These are phyloP conservation scores for Colletotrichum cordylinicola DNA, from an alignment of 2,329 filamentous ascomycete species.

Conservation along the genomic window DNA sequence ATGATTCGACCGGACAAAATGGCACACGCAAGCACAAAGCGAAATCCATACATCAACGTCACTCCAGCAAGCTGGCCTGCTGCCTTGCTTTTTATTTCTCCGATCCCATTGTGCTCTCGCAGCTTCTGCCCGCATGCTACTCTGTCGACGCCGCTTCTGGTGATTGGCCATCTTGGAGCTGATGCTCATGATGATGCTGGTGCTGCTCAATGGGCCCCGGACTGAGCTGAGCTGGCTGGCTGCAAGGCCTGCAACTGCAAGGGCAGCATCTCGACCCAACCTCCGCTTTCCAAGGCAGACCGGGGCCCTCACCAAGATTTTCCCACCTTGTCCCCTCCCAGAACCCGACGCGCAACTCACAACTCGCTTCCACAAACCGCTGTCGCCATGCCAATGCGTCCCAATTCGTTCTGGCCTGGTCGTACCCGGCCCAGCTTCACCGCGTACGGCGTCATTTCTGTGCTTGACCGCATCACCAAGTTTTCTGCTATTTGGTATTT, in stretches of 20 bases:
- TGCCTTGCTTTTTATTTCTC: conserved; percentile 5
- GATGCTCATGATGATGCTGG: not conserved
- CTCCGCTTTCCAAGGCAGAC: conserved; percentile 18
- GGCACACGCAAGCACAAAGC: not conserved
- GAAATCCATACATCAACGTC: conserved; percentile 2
- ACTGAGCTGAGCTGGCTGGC: not conserved
- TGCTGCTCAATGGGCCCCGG: not conserved
- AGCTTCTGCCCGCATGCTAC: not conserved
- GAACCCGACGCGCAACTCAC: not conserved
- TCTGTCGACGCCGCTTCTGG: not conserved
- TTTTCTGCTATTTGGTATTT: not conserved
- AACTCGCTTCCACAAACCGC: conserved; percentile 8
- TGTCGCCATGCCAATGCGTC: conserved; percentile 1
- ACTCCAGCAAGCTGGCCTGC: not conserved
- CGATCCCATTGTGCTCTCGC: not conserved
- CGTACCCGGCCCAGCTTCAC: conserved; percentile 12
- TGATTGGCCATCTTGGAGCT: not conserved
- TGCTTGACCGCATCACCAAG: conserved; percentile 13
- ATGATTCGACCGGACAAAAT: not conserved
- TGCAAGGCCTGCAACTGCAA: not conserved
- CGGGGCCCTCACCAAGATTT: conserved; percentile 17
- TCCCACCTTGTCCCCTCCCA: not conserved
- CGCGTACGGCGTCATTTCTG: conserved; percentile 16
- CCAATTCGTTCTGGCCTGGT: conserved; percentile 16
- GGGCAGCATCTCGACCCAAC: conserved; percentile 18